Evolutionary conservation across 768 basidiomycete species (phyloP).

Genomic region (Gymnopilus junonius): DNA sequence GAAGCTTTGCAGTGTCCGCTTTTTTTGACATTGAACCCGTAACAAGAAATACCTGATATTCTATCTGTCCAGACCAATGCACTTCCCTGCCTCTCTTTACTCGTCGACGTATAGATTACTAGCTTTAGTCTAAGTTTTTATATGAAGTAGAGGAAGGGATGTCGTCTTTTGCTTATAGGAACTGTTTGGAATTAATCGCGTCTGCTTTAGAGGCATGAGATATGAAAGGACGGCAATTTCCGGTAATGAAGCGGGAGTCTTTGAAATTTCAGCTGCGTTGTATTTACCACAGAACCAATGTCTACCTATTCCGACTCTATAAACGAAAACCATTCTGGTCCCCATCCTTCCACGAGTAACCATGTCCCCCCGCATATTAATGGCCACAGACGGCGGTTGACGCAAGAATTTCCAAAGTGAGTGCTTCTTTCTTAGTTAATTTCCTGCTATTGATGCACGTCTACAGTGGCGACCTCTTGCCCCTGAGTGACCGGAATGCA

Average conservation of each 20-base stretch:
- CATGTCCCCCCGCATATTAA: constrained; percentile 26
- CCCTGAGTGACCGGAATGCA: constrained; percentile 71
- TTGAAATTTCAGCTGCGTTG: constrained; percentile 1
- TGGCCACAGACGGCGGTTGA: constrained; percentile 33
- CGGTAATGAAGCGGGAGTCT: constrained; percentile 11
- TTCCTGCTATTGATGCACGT: constrained; percentile 22
- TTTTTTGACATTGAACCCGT: too few relatives aligned
- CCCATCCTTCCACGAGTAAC: constrained; percentile 26
- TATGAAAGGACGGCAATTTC: constrained; percentile 17
- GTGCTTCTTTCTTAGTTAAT: constrained; percentile 25
- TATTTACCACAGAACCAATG: constrained; percentile 12
- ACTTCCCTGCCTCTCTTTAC: too few relatives aligned
- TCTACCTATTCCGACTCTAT: constrained; percentile 24
- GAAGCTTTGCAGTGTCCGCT: too few relatives aligned
- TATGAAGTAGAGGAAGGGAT: too few relatives aligned
- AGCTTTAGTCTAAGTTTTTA: too few relatives aligned
- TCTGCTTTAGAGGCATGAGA: constrained; percentile 37
- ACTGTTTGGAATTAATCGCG: constrained; percentile 55
- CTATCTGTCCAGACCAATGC: too few relatives aligned
- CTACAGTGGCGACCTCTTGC: constrained; percentile 37
- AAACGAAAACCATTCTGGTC: constrained; percentile 20
- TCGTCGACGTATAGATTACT: too few relatives aligned
- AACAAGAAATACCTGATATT: too few relatives aligned
- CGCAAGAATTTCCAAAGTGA: constrained; percentile 31
- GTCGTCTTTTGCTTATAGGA: too few relatives aligned